Conservation (phyloP, 148 eudicot species). For the Diospyros lotus region DNA sequence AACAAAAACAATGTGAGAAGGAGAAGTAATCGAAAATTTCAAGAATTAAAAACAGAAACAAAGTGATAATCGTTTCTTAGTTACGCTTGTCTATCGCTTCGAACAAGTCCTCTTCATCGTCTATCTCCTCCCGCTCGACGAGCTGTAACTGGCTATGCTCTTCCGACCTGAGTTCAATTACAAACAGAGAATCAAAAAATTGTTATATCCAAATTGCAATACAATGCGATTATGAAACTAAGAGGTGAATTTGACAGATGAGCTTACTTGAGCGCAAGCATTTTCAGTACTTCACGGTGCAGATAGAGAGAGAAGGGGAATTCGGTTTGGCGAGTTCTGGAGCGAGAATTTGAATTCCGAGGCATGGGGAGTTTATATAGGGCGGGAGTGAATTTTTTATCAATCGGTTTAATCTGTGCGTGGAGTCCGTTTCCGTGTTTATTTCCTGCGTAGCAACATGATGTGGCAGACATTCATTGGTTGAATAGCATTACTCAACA, state of each 20-base stretch:
- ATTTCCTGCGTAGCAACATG: too few species aligned
- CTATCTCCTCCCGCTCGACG: constrained; percentile 78
- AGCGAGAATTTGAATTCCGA: constrained; percentile 1
- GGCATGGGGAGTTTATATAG: not conserved
- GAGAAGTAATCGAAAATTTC: not conserved
- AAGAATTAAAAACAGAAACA: not conserved
- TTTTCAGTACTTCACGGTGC: constrained; percentile 15
- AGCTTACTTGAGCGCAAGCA: constrained; percentile 66
- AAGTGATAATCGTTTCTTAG: not conserved
- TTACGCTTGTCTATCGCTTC: constrained; percentile 84
- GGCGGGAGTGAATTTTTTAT: constrained; percentile 8
- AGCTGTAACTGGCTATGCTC: constrained; percentile 78
- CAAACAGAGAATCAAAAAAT: constrained; percentile 11
- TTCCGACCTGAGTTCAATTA: constrained; percentile 47
- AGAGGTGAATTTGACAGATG: not conserved
- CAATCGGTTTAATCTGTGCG: not conserved
- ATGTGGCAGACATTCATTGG: not conserved
- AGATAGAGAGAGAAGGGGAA: not conserved
- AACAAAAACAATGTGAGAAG: not conserved
- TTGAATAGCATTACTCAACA: not conserved
- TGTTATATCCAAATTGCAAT: not conserved
- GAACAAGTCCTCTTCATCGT: constrained; percentile 82
- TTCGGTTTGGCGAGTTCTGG: not conserved
- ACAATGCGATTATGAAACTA: constrained; percentile 2
- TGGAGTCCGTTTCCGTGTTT: constrained; percentile 4